Evolutionary conservation across 176 grass and related monocot genomes (phyloP), one percentile per base, ranked within the genome.

Genomic region (Phoenix roebelenii): DNA sequence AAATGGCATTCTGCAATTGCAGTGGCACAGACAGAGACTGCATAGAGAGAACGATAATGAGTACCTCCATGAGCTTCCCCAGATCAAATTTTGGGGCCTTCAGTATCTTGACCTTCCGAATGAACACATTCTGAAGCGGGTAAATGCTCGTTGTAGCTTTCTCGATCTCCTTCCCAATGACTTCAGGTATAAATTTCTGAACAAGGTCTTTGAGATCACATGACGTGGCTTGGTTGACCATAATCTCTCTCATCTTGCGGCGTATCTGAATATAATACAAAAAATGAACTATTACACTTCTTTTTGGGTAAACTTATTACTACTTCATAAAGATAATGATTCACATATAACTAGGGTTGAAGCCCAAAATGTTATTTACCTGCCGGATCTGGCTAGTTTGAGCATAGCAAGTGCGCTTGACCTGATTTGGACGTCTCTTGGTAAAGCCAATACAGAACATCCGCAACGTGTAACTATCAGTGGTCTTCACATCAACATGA

Each of bases 41-140:
- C 35, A 14, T 0, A 12, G 2, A 44, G 10, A 44, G 35, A 6
- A 29, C 4, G 55, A 30, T 49, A 65, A 10, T 16, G 3, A 56
- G 80, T 86, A 89, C 90, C 84, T 97, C 92, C 92, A 97, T 97
- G 3, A 97, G 78, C 35, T 97, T 97, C 2, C 92, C 92, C 25
- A 97, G 64, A 56, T 97, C 92, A 0, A 97, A 97, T 58, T 97
- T 97, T 0, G 92, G 87, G 0, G 86, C 72, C 76, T 97, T 91
- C 23, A 97, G 57, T 18, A 97, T 97, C 84, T 97, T 97, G 18
- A 91, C 92, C 59, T 97, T 97, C 48, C 87, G 87, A 71, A 97
- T 82, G 30, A 83, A 97, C 2, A 97, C 92, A 49, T 97, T 97
- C 55, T 91, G 92, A 0, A 97, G 60, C 0, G 92, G 92, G 56